Conservation (phyloP, 148 eudicot genomes). For the Persicaria tinctoria region DNA sequence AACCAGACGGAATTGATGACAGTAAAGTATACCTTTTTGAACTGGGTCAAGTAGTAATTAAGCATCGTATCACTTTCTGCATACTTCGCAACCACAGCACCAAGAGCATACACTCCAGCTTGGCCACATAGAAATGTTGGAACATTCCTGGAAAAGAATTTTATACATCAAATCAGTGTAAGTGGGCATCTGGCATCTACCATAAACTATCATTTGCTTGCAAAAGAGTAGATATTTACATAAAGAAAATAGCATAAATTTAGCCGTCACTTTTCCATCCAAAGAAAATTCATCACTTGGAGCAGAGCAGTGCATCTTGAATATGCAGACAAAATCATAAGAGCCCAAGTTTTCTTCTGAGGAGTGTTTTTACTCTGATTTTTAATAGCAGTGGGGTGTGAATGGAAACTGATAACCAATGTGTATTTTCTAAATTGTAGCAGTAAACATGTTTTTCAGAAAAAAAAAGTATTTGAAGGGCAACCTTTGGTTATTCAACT, state of each 20-base stretch:
- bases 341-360: background rate
- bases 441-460: background rate
- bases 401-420: background rate
- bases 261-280: background rate
- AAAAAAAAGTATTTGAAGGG: background rate
- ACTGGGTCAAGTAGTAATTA: conserved; percentile 42
- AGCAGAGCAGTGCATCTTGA: background rate
- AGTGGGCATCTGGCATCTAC: conserved; percentile 34
- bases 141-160: background rate
- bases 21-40: conserved; percentile 44
- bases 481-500: background rate
- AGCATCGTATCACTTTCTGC: conserved; percentile 40
- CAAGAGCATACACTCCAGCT: conserved; percentile 79
- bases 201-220: background rate
- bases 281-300: background rate
- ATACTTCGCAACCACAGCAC: conserved; percentile 80
- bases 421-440: background rate
- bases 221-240: background rate
- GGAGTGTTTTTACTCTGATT: background rate
- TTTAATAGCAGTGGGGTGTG: background rate
- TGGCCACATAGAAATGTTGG: conserved; percentile 82
- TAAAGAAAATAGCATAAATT: background rate
- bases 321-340: background rate
- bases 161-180: background rate
- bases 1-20: background rate